Evolutionary conservation across 495 filamentous ascomycete genomes (phyloP).

Genomic region (Daldinia vernicosa): DNA sequence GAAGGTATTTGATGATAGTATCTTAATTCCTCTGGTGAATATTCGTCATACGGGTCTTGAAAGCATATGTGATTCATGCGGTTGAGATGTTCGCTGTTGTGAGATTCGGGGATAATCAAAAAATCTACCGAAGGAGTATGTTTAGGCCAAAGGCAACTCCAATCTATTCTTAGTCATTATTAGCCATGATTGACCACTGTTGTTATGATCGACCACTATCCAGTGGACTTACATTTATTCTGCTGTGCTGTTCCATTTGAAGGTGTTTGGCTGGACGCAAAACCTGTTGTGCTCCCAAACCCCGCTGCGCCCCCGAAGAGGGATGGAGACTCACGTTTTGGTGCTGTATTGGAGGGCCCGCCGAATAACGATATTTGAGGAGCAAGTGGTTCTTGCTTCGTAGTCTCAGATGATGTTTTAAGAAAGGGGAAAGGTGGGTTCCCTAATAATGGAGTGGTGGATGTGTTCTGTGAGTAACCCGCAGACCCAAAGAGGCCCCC

Average conservation of each 20-base stretch:
- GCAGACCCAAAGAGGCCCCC: neutral
- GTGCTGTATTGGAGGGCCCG: too few species aligned
- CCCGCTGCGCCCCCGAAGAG: too few species aligned
- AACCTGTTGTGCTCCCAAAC: too few species aligned
- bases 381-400: too few species aligned
- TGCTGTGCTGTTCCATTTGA: neutral
- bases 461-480: neutral
- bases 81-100: neutral
- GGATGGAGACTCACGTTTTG: too few species aligned
- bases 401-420: too few species aligned
- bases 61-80: constrained; percentile 3
- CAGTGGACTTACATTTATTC: constrained; percentile 2
- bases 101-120: neutral
- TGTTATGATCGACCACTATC: neutral
- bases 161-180: neutral
- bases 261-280: neutral
- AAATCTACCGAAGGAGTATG: neutral
- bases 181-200: neutral
- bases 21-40: constrained; percentile 15
- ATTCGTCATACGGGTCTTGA: neutral
- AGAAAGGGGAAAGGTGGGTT: neutral
- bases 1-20: neutral
- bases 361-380: too few species aligned
- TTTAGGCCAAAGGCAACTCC: neutral
- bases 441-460: neutral